Evolutionary conservation across 2,329 filamentous ascomycete genomes (phyloP).

Genomic region (Aspergillus sp.): DNA sequence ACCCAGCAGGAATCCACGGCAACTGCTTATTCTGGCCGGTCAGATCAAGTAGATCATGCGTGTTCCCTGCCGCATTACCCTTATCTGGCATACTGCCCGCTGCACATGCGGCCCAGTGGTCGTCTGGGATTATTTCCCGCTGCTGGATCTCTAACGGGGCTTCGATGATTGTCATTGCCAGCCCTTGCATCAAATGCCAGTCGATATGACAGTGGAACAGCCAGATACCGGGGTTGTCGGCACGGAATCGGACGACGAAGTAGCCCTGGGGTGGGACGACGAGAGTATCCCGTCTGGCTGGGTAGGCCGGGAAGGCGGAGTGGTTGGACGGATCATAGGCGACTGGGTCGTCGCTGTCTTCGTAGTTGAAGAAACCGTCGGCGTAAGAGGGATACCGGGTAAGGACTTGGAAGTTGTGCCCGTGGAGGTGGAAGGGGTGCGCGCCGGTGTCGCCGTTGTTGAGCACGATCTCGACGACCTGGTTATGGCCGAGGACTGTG

Average conservation of each 20-base stretch:
- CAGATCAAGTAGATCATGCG: conserved; percentile 62
- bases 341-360: conserved; percentile 30
- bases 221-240: conserved; percentile 55
- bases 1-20: conserved; percentile 63
- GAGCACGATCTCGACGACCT: conserved; percentile 42
- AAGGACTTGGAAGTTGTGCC: conserved; percentile 51
- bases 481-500: conserved; percentile 61
- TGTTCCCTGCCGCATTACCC: conserved; percentile 77
- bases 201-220: conserved; percentile 54
- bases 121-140: conserved; percentile 30
- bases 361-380: conserved; percentile 14
- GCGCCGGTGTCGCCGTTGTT: conserved; percentile 37
- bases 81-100: conserved; percentile 50
- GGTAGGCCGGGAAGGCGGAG: conserved; percentile 50
- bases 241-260: conserved; percentile 55
- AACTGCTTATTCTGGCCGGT: conserved; percentile 59
- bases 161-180: conserved; percentile 48
- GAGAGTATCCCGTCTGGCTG: conserved; percentile 69
- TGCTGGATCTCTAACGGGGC: background rate
- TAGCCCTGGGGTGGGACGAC: conserved; percentile 62
- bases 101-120: conserved; percentile 61
- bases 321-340: conserved; percentile 26
- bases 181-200: conserved; percentile 57
- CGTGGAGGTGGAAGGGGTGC: conserved; percentile 54
- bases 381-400: conserved; percentile 4